A percentile compares a stretch with the other conserved stretches of the same genome.
phyloP scores from a whole-genome alignment of 345 rosid genomes.

The Euclidium syriacum region DNA sequence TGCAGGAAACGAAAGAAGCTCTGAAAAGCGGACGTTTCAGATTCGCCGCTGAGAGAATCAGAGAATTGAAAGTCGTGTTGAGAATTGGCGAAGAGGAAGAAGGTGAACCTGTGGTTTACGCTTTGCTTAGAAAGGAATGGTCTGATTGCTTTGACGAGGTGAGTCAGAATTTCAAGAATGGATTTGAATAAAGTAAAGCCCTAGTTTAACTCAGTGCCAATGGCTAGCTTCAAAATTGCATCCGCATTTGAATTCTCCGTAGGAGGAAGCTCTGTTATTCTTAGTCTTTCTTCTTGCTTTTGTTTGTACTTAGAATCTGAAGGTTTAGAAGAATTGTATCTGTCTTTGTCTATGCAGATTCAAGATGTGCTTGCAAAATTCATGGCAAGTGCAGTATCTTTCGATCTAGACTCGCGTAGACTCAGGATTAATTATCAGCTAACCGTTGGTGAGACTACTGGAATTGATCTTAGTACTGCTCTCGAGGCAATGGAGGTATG shows the following conservation, averaged over 20 bases:
- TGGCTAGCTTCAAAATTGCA: background rate
- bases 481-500: conserved; percentile 89
- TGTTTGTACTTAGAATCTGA: background rate
- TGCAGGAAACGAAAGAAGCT: conserved; percentile 54
- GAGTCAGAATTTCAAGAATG: background rate
- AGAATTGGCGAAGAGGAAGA: conserved; percentile 64
- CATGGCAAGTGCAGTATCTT: conserved; percentile 66
- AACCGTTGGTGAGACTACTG: conserved; percentile 42
- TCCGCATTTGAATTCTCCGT: background rate
- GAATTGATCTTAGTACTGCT: conserved; percentile 52
- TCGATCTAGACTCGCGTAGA: conserved; percentile 46
- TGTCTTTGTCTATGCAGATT: conserved; percentile 86
- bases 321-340: conserved; percentile 44
- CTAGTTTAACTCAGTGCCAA: background rate
- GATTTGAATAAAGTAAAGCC: background rate
- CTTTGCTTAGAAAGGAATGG: conserved; percentile 74
- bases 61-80: conserved; percentile 57
- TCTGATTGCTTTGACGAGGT: conserved; percentile 81
- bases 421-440: conserved; percentile 50
- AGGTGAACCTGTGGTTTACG: conserved; percentile 68
- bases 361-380: conserved; percentile 75
- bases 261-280: background rate
- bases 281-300: background rate
- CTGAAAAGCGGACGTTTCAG: conserved; percentile 51
- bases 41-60: conserved; percentile 74